Evolutionary conservation across 331 rosid genomes (phyloP).

Genomic region (Dryas integrifolia): DNA sequence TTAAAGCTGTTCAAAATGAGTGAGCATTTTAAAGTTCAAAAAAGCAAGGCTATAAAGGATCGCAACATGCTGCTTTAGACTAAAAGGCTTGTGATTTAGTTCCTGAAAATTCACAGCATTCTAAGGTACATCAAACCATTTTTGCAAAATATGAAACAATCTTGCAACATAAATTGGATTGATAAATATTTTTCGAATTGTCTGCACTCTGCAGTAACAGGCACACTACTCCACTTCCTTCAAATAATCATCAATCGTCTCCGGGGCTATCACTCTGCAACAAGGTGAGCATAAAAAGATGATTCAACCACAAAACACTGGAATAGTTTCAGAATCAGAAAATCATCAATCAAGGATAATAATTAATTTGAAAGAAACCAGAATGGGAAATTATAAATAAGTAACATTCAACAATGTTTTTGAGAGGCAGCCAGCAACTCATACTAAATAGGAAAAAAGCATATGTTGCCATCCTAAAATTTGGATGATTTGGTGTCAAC

Average conservation of each 20-base stretch:
- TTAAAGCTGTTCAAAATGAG: constrained; percentile 4
- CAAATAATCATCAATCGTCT: constrained; percentile 87
- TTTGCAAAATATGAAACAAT: not conserved
- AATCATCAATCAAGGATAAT: not conserved
- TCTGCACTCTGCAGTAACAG: not conserved
- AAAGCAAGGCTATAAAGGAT: not conserved
- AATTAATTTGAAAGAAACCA: not conserved
- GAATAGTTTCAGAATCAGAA: not conserved
- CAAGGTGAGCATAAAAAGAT: constrained; percentile 9
- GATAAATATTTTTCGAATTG: not conserved
- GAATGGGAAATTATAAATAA: not conserved
- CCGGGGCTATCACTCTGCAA: constrained; percentile 89
- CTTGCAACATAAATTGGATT: not conserved
- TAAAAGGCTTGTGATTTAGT: not conserved
- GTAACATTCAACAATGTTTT: not conserved
- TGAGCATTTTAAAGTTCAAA: not conserved
- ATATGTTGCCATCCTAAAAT: too few relatives aligned
- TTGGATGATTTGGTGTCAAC: not conserved
- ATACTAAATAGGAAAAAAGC: not conserved
- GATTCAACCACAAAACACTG: constrained; percentile 15
- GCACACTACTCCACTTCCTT: constrained; percentile 78
- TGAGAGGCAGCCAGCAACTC: not conserved
- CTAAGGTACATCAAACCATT: not conserved
- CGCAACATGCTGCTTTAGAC: constrained; percentile 4
- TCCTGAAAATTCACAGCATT: not conserved